These are phyloP conservation scores for Micromonas pusilla DNA, from an alignment of 139 green algal genomes.

Conservation along the genomic window DNA sequence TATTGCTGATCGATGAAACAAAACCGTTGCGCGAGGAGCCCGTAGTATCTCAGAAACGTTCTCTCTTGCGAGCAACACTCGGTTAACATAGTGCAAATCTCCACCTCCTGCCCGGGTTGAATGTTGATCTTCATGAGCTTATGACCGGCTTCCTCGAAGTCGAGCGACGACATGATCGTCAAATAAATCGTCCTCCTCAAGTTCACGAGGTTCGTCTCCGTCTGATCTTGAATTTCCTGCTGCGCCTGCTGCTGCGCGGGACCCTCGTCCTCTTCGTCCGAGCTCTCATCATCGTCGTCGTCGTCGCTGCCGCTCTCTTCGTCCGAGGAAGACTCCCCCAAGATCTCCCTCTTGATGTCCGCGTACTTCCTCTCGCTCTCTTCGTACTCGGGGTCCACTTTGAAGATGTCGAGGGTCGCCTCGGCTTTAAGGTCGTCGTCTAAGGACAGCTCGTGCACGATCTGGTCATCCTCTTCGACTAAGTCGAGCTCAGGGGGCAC, in stretches of 20 bases:
- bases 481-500: constrained; percentile 80
- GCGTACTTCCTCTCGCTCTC: constrained; percentile 48
- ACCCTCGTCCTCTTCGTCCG: constrained; percentile 3
- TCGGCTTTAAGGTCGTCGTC: constrained; percentile 63
- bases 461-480: constrained; percentile 90
- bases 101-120: constrained; percentile 53
- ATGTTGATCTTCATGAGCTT: constrained; percentile 96
- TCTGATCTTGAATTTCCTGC: constrained; percentile 25
- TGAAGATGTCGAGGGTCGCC: constrained; percentile 84
- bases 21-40: constrained; percentile 87
- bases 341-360: constrained; percentile 71
- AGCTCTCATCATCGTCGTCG: constrained; percentile 42
- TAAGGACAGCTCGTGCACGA: constrained; percentile 84
- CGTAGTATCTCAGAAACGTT: constrained; percentile 90
- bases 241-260: not conserved
- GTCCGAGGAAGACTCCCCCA: constrained; percentile 50
- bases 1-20: constrained; percentile 56
- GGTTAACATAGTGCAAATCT: constrained; percentile 92
- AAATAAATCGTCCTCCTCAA: constrained; percentile 97
- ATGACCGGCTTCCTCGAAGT: constrained; percentile 99
- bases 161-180: constrained; percentile 93
- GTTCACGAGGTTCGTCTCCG: constrained; percentile 65
- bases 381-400: constrained; percentile 53
- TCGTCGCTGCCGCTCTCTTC: constrained; percentile 47
- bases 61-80: constrained; percentile 91